These are phyloP conservation scores for Yamadazyma blattariae DNA, from an alignment of 1,139 yeast genomes.

Conservation along the genomic window DNA sequence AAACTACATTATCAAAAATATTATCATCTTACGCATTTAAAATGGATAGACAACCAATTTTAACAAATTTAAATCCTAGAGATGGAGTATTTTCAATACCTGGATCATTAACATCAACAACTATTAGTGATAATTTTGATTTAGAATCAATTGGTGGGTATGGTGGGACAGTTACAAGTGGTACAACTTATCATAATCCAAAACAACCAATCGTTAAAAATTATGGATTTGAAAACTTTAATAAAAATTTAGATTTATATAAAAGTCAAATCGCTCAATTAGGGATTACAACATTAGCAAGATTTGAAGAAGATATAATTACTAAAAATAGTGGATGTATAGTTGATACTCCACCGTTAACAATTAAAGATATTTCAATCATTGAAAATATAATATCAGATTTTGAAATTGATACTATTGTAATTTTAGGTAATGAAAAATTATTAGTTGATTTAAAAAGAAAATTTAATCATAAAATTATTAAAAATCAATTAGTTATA, in stretches of 20 bases:
- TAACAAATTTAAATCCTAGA: conserved; percentile 81
- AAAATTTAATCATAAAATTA: conserved; percentile 47
- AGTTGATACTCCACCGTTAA: conserved; percentile 77
- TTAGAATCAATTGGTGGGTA: conserved; percentile 69
- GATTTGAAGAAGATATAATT: conserved; percentile 55
- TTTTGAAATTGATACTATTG: conserved; percentile 56
- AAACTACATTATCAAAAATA: conserved; percentile 69
- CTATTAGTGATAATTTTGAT: conserved; percentile 77
- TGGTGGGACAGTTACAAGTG: conserved; percentile 84
- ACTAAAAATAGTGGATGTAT: conserved; percentile 61
- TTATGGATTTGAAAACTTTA: conserved; percentile 65
- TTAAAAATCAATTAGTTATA: conserved; percentile 39
- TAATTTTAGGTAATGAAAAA: conserved; percentile 65
- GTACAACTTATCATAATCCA: conserved; percentile 77
- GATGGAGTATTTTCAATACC: conserved; percentile 81
- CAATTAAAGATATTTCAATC: conserved; percentile 47
- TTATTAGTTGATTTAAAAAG: conserved; percentile 62
- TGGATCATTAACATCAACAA: conserved; percentile 82
- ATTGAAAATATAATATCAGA: conserved; percentile 61
- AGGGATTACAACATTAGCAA: conserved; percentile 54
- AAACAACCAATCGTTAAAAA: conserved; percentile 84
- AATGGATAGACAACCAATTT: conserved; percentile 58
- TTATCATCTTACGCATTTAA: conserved; percentile 76
- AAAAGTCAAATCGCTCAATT: conserved; percentile 54
- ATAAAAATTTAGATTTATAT: conserved; percentile 62